These are phyloP conservation scores for Phytophthora nicotianae DNA, from an alignment of 352 stramenopile genomes.

Conservation along the genomic window DNA sequence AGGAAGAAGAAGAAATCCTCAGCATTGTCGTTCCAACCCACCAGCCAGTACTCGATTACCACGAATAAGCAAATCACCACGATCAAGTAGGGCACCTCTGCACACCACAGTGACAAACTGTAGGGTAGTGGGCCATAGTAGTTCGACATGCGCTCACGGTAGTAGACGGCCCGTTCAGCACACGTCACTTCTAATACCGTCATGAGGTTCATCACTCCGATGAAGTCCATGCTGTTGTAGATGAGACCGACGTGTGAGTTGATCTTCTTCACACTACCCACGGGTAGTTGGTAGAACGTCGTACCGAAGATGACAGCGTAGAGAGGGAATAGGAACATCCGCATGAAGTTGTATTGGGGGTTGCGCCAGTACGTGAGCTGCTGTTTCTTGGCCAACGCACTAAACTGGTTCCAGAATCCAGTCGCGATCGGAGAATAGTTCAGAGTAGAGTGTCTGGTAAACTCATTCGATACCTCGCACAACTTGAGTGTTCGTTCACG, in stretches of 20 bases:
- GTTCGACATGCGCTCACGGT: conserved; percentile 70
- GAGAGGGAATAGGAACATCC: conserved; percentile 61
- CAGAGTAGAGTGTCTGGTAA: conserved; percentile 45
- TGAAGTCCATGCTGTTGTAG: conserved; percentile 79
- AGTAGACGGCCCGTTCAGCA: conserved; percentile 56
- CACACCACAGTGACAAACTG: conserved; percentile 65
- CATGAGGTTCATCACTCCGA: conserved; percentile 64
- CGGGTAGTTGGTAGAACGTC: conserved; percentile 59
- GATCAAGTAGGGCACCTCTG: conserved; percentile 67
- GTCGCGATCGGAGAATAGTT: conserved; percentile 56
- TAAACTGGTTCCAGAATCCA: conserved; percentile 43
- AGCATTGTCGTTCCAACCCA: conserved; percentile 40
- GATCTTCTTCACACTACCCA: conserved; percentile 38
- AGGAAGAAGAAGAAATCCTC: conserved; percentile 52
- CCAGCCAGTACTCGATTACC: conserved; percentile 69
- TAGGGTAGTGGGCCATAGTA: conserved; percentile 76
- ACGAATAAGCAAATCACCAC: conserved; percentile 57
- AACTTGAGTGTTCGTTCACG: conserved; percentile 35
- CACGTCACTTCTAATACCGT: conserved; percentile 57
- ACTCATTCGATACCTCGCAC: conserved; percentile 21
- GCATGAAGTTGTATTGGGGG: conserved; percentile 71
- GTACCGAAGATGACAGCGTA: conserved; percentile 70
- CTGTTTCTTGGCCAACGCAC: conserved; percentile 35
- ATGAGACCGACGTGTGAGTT: conserved; percentile 75
- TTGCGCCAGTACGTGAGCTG: conserved; percentile 58